These are phyloP conservation scores for Letharia columbiana DNA, from an alignment of 495 filamentous ascomycete genomes.

Conservation along the genomic window DNA sequence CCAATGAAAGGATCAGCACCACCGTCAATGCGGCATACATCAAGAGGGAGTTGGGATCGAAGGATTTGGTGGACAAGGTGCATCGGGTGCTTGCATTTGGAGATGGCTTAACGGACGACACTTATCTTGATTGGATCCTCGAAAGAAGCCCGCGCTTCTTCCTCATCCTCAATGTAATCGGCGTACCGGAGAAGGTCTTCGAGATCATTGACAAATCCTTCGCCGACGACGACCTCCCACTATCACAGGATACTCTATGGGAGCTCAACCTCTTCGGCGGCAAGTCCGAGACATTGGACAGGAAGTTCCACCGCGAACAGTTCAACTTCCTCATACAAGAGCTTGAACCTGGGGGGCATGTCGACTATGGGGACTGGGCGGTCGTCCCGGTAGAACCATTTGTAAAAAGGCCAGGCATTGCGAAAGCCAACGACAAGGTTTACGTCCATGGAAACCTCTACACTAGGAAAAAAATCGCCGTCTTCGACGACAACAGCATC, in stretches of 20 bases:
- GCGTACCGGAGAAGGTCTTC: constrained; percentile 78
- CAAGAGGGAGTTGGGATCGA: constrained; percentile 36
- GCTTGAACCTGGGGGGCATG: constrained; percentile 59
- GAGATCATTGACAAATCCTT: constrained; percentile 74
- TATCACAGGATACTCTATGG: constrained; percentile 62
- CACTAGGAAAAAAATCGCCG: constrained; percentile 60
- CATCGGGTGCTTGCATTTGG: constrained; percentile 69
- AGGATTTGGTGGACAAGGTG: constrained; percentile 56
- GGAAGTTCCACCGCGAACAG: constrained; percentile 71
- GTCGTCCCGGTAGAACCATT: constrained; percentile 64
- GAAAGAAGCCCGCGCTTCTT: constrained; percentile 71
- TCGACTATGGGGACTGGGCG: constrained; percentile 67
- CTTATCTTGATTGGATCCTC: constrained; percentile 89
- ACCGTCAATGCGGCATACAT: constrained; percentile 66
- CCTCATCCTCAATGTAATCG: constrained; percentile 70
- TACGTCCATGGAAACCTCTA: constrained; percentile 53
- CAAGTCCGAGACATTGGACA: constrained; percentile 55
- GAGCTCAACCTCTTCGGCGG: constrained; percentile 54
- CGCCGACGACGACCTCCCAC: constrained; percentile 82
- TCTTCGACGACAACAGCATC: constrained; percentile 42
- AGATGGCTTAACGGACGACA: constrained; percentile 81
- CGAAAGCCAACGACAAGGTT: constrained; percentile 59
- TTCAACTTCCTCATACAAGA: constrained; percentile 70
- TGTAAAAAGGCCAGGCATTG: constrained; percentile 47
- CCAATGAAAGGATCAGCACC: constrained; percentile 62